Conservation (phyloP, 2,329 filamentous ascomycete species). For the Alternaria burnsii region DNA sequence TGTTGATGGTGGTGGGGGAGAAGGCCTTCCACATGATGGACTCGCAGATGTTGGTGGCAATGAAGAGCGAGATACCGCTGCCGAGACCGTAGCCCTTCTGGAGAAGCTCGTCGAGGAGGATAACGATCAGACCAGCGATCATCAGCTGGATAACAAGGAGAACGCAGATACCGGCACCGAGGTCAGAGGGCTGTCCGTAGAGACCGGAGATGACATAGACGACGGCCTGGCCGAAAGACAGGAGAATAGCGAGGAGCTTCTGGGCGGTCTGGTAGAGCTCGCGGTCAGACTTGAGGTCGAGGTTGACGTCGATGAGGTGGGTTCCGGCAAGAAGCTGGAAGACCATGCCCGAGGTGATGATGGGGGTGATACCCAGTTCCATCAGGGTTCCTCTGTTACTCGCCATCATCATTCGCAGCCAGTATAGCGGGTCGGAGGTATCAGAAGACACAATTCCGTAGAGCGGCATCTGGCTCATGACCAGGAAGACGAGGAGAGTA, state of each 20-base stretch:
- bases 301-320: constrained; percentile 99
- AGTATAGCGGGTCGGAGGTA: constrained; percentile 98
- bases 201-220: constrained; percentile 95
- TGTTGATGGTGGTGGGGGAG: constrained; percentile 99
- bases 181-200: constrained; percentile 94
- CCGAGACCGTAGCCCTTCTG: constrained; percentile 99
- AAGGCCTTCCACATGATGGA: constrained; percentile 99
- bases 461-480: constrained; percentile 97
- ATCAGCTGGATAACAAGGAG: constrained; percentile 98
- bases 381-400: constrained; percentile 97
- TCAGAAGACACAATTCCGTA: constrained; percentile 98
- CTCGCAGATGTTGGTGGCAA: constrained; percentile 99
- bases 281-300: constrained; percentile 99
- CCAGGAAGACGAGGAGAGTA: constrained; percentile 97
- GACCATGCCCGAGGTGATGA: constrained; percentile 99
- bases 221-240: constrained; percentile 96
- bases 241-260: constrained; percentile 89
- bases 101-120: constrained; percentile 97
- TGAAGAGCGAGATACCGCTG: constrained; percentile 98
- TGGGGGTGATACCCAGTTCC: constrained; percentile 95
- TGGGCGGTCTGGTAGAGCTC: constrained; percentile 99
- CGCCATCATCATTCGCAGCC: constrained; percentile 99
- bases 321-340: constrained; percentile 99
- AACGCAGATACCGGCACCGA: constrained; percentile 97
- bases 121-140: constrained; percentile 96